Evolutionary conservation across 2,329 filamentous ascomycete species (phyloP), one percentile per base, ranked within the genome.

Genomic region (Madurella fahalii): DNA sequence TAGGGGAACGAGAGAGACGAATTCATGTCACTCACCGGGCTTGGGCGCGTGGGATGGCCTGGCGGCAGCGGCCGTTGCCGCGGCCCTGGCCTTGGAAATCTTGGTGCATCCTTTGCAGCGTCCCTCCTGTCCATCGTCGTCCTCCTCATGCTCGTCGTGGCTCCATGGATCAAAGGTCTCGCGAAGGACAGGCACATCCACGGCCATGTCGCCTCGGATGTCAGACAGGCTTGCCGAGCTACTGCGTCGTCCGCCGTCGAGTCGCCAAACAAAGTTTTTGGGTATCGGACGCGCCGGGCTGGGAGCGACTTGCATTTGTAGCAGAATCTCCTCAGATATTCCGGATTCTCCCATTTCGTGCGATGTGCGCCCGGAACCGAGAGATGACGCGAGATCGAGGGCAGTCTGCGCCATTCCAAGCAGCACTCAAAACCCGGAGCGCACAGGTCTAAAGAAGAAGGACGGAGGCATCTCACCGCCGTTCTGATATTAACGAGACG

Each of bases 401-500:
- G 54, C 45, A 13, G 12, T 43, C 30, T 54, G 56, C 61, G 63
- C 63, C 61, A 64, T 65, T 45, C 40, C 43, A 40, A 42, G 47
- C 37, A 16, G 37, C 41, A 40, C 52, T 63, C 58, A 65, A 57
- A 61, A 56, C 34, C 61, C 58, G 50, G 59, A 53, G 49, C 63
- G 62, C 8, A 65, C 61, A 40, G 63, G 63, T 60, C 63, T 59
- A 48, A 65, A 65, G 57, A 64, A 65, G 62, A 59, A 64, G 46
- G 56, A 60, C 57, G 54, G 63, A 63, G 41, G 59, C 63, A 65
- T 64, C 60, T 65, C 62, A 65, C 63, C 63, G 61, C 57, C 55
- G 49, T 58, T 59, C 40, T 45, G 51, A 50, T 34, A 43, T 37
- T 30, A 4, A 15, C 32, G 18, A 31, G 9, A 7, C 25, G 16